Percentiles rank a stretch among this genome's conserved stretches.
These are phyloP conservation scores for Lotus japonicus DNA, from an alignment of 306 rosid genomes.

Conservation along the genomic window DNA sequence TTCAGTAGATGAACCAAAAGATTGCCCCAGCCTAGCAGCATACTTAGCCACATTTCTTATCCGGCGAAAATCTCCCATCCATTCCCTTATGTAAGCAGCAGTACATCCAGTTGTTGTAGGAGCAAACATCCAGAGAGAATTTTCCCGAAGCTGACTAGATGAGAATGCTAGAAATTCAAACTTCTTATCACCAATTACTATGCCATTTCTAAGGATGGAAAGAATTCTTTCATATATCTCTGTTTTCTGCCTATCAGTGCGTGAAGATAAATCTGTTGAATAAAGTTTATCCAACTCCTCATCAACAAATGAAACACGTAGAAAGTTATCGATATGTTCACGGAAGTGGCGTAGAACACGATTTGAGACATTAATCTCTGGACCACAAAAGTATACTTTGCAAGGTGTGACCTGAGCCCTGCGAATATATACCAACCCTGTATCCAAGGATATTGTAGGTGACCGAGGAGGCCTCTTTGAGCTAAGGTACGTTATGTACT, in stretches of 20 bases:
- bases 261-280: slow-evolving; percentile 63
- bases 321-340: slow-evolving; percentile 45
- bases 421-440: slow-evolving; percentile 63
- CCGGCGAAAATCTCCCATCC: slow-evolving; percentile 64
- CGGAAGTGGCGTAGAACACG: slow-evolving; percentile 60
- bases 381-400: slow-evolving; percentile 62
- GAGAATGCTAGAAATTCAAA: slow-evolving; percentile 90
- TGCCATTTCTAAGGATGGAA: slow-evolving; percentile 54
- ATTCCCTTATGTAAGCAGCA: slow-evolving; percentile 45
- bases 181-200: slow-evolving; percentile 58
- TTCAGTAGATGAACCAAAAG: slow-evolving; percentile 89
- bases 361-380: slow-evolving; percentile 79
- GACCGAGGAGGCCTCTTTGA: slow-evolving; percentile 33
- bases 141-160: slow-evolving; percentile 79
- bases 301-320: slow-evolving; percentile 84
- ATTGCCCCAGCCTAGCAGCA: slow-evolving; percentile 91
- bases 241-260: slow-evolving; percentile 45
- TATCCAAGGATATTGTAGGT: slow-evolving; percentile 45
- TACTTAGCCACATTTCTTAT: slow-evolving; percentile 87
- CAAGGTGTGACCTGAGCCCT: slow-evolving; percentile 78
- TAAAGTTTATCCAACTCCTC: slow-evolving; percentile 65
- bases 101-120: slow-evolving; percentile 23
- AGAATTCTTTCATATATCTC: slow-evolving; percentile 57
- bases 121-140: slow-evolving; percentile 92
- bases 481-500: slow-evolving; percentile 35